phyloP scores from a whole-genome alignment of 2,329 filamentous ascomycete genomes.

The Aureobasidium melanogenum region DNA sequence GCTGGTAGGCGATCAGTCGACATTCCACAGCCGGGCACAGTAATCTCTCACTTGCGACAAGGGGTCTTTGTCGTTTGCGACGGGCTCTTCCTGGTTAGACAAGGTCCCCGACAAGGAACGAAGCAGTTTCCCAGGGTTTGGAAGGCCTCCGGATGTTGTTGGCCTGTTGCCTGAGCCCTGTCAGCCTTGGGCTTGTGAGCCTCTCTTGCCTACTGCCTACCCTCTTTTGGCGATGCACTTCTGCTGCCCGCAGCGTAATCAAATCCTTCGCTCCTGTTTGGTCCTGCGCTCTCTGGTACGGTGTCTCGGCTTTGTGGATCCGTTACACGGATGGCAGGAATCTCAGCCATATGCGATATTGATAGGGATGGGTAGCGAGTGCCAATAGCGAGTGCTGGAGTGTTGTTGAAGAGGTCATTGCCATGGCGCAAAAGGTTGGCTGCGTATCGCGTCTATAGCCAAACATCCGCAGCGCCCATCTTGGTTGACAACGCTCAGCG shows the following conservation, averaged over 20 bases:
- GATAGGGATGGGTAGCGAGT: neutral
- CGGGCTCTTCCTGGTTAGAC: slow-evolving; percentile 3
- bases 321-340: slow-evolving; percentile 37
- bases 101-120: slow-evolving; percentile 16
- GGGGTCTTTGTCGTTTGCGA: slow-evolving; percentile 45
- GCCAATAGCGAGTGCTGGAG: neutral
- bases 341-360: slow-evolving; percentile 26
- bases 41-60: slow-evolving; percentile 53
- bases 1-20: slow-evolving; percentile 26
- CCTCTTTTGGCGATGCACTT: slow-evolving; percentile 18
- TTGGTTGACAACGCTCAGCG: neutral
- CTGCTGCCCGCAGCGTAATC: slow-evolving; percentile 9
- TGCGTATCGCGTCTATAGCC: neutral
- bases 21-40: neutral
- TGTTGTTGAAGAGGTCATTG: neutral
- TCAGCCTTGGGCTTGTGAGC: neutral
- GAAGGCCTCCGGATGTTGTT: neutral
- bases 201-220: neutral
- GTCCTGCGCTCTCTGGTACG: slow-evolving; percentile 17
- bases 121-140: slow-evolving; percentile 9
- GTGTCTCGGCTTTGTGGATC: slow-evolving; percentile 31
- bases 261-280: slow-evolving; percentile 5
- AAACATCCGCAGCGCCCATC: neutral
- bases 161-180: slow-evolving; percentile 4
- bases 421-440: neutral